Evolutionary conservation across 2,329 filamentous ascomycete species (phyloP), one percentile per base, ranked within the genome.

Genomic region (Pyrenochaeta sp.): DNA sequence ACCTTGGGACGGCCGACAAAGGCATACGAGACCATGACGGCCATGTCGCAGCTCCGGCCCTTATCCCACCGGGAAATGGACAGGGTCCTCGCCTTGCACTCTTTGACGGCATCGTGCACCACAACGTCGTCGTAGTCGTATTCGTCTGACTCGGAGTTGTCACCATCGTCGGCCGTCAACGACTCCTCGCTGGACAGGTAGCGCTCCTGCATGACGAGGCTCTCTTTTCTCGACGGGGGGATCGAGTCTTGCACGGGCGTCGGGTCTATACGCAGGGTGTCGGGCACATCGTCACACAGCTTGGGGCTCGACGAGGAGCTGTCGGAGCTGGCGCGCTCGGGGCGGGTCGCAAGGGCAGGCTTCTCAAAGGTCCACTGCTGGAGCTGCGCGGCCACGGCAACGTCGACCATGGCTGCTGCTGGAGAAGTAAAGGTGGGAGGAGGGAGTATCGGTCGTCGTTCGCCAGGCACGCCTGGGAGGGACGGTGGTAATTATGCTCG

Each of bases 131-230:
- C 68, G 35, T 63, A 67, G 51, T 68, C 65, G 42, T 60, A 61
- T 17, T 62, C 61, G 24, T 52, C 49, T 2, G 53, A 60, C 9
- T 63, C 64, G 1, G 60, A 63, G 21, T 53, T 53, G 0, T 58
- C 63, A 35, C 54, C 61, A 32, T 68, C 58, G 41, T 68, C 68
- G 48, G 65, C 63, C 7, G 69, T 67, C 5, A 65, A 69, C 8
- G 72, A 67, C 40, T 72, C 69, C 36, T 72, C 69, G 37, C 67
- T 70, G 5, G 68, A 71, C 26, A 72, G 60, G 45, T 72, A 72
- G 14, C 66, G 61, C 28, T 72, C 61, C 39, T 72, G 67, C 46
- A 71, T 58, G 35, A 58, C 46, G 30, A 58, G 38, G 41, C 47
- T 48, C 14, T 67, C 59, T 39, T 63, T 60, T 14, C 55, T 49